Conservation (phyloP, 73 alveolate species). For the Tetrahymena malaccensis region DNA sequence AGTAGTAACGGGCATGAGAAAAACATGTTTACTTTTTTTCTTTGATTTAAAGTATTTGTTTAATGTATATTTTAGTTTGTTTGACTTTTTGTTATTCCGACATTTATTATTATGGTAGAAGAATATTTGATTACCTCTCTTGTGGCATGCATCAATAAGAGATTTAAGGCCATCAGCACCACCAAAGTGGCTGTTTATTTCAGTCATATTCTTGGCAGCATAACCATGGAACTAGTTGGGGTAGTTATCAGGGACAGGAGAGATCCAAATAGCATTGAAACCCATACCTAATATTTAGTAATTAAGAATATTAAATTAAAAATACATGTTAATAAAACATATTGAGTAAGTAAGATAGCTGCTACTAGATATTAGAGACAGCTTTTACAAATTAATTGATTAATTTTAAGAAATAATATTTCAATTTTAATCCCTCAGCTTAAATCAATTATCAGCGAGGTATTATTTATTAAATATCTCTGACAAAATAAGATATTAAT, state of each 20-base stretch:
- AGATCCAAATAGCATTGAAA: constrained; percentile 95
- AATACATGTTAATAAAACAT: background rate
- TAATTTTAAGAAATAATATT: background rate
- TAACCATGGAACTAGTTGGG: constrained; percentile 92
- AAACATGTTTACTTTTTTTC: background rate
- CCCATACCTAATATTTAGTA: constrained; percentile 74
- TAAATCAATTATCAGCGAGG: background rate
- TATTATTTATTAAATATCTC: background rate
- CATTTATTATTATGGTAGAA: too few species aligned
- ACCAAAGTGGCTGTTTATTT: constrained; percentile 87
- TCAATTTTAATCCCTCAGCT: background rate
- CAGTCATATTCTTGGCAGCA: constrained; percentile 72
- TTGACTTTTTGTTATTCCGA: too few species aligned
- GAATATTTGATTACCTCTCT: constrained; percentile 1
- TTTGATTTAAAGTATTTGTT: too few species aligned
- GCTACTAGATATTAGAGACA: background rate
- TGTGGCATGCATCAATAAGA: constrained; percentile 78
- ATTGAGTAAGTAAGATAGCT: background rate
- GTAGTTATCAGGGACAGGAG: constrained; percentile 84
- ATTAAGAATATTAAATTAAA: background rate
- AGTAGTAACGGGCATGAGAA: background rate
- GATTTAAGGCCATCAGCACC: constrained; percentile 61
- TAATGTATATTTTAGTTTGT: too few species aligned
- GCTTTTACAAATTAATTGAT: background rate
- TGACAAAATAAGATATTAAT: background rate